A percentile compares a stretch with the other conserved stretches of the same genome.
These are phyloP conservation scores for Leccinellum luteum DNA, from an alignment of 768 basidiomycete genomes.

Conservation along the genomic window DNA sequence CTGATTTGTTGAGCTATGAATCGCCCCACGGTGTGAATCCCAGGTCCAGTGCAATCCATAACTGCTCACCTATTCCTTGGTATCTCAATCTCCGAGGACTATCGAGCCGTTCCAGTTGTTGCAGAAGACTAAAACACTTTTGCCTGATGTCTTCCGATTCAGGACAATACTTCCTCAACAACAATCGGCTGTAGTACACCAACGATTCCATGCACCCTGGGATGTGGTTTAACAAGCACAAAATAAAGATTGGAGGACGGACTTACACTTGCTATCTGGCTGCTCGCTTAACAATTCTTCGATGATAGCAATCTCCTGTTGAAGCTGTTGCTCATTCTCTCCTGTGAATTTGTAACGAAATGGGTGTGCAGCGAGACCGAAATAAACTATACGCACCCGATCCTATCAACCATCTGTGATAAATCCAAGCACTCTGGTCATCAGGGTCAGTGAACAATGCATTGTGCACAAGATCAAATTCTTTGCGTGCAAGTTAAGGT, in stretches of 20 bases:
- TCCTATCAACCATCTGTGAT: conserved; percentile 96
- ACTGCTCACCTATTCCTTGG: conserved; percentile 52
- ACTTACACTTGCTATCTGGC: conserved; percentile 88
- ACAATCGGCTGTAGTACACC: conserved; percentile 75
- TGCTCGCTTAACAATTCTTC: conserved; percentile 84
- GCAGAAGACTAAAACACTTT: conserved; percentile 51
- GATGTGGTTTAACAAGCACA: background rate
- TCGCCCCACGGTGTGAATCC: background rate
- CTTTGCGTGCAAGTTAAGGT: conserved; percentile 39
- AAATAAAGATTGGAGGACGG: background rate
- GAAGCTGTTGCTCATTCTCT: conserved; percentile 53
- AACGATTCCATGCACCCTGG: conserved; percentile 95
- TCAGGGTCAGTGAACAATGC: conserved; percentile 96
- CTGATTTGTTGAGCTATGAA: conserved; percentile 22
- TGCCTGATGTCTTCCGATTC: conserved; percentile 38
- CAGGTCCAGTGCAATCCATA: background rate
- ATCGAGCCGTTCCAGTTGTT: conserved; percentile 63
- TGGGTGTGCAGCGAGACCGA: background rate
- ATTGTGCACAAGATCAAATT: conserved; percentile 89
- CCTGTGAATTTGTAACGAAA: conserved; percentile 41
- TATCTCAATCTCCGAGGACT: conserved; percentile 66
- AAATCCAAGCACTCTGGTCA: conserved; percentile 98
- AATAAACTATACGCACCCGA: conserved; percentile 46
- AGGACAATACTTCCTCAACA: conserved; percentile 48
- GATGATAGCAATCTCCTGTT: conserved; percentile 75